Conservation (phyloP, 1,284 basidiomycete genomes). For the Rhodotorula sp. region DNA sequence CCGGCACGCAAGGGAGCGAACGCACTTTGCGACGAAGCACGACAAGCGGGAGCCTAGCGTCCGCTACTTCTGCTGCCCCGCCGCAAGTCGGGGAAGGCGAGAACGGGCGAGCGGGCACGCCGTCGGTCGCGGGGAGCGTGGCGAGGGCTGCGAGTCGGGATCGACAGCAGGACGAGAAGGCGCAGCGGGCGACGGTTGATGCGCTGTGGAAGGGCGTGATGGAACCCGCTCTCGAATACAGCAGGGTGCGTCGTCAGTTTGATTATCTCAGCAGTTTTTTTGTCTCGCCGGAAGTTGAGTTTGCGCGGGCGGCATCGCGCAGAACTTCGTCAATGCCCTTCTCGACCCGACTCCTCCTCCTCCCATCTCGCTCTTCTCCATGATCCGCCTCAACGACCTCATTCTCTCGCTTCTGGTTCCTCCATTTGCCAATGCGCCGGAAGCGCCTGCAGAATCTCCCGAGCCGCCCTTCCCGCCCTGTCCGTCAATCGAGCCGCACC, state of each 20-base stretch:
- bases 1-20: background rate
- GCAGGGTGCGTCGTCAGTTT: constrained; percentile 56
- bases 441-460: constrained; percentile 62
- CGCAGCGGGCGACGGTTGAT: constrained; percentile 47
- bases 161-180: constrained; percentile 55
- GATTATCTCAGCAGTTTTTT: background rate
- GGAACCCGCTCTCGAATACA: constrained; percentile 80
- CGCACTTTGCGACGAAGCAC: background rate
- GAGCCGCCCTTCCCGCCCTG: constrained; percentile 57
- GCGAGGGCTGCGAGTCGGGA: background rate
- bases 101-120: background rate
- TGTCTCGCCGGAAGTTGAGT: background rate
- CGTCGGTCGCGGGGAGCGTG: background rate
- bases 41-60: constrained; percentile 1
- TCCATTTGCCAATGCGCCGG: constrained; percentile 70
- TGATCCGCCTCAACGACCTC: constrained; percentile 82
- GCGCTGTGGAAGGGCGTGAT: constrained; percentile 82
- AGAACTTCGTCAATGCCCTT: constrained; percentile 66
- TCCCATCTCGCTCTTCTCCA: constrained; percentile 71
- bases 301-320: background rate
- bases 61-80: background rate
- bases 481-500: constrained; percentile 70
- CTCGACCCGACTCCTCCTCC: constrained; percentile 63
- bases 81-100: too few relatives aligned
- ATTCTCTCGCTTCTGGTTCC: constrained; percentile 54